Base-by-base conservation (phyloP, 2,329 filamentous ascomycete species). In the Rutstroemia sydowiana region DNA sequence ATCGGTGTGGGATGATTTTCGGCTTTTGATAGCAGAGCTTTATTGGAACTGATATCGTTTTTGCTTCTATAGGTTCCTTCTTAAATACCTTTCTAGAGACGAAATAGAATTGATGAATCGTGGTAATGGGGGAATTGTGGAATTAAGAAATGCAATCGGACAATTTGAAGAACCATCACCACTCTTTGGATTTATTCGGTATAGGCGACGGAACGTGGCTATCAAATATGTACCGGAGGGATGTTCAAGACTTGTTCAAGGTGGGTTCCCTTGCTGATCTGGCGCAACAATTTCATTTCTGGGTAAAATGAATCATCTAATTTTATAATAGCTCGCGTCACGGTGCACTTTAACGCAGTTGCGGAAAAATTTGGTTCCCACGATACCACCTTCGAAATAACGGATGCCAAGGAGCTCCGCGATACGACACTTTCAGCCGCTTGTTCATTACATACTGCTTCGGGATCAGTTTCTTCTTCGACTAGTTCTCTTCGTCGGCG, bases 181-280 rank as follows among this genome's bases (percentile, higher is more conserved):
- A 20, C 74, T 98, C 44, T 98, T 95, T 66, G 93, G 93, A 48
- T 89, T 96, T 66, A 73, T 98, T 61, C 84, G 88, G 62, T 97
- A 96, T 69, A 79, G 92, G 52, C 83, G 91, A 66, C 82, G 90
- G 66, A 96, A 90, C 70, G 87, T 97, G 45, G 72, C 98, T 55
- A 79, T 98, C 68, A 96, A 93, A 72, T 95, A 93, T 68, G 78
- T 95, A 56, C 93, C 92, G 1, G 88, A 95, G 55, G 88, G 85
- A 54, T 92, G 91, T 59, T 97, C 93, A 57, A 81, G 93, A 63
- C 75, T 98, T 51, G 75, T 98, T 49, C 88, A 95, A 87, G 93
- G 93, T 95, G 71, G 61, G 81, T 28, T 45, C 39, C 40, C 51
- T 51, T 40, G 26, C 48, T 47, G 46, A 43, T 63, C 66, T 60